Conservation (phyloP, 1,139 yeast genomes). For the Pichia sp. region DNA sequence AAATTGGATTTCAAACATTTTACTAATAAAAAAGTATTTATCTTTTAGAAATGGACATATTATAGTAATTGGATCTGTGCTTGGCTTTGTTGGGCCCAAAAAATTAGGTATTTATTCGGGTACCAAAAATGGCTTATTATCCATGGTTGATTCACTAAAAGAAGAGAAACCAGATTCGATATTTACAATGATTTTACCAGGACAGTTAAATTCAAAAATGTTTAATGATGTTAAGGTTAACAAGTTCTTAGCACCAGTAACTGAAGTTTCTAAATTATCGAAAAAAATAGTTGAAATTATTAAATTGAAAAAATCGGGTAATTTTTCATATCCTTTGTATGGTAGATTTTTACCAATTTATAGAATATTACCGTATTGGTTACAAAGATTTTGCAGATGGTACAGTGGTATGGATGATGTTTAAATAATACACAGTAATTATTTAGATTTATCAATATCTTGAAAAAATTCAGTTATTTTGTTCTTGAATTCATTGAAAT, state of each 20-base stretch:
- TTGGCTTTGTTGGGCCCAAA: constrained; percentile 68
- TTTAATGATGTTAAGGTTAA: constrained; percentile 56
- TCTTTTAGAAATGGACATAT: constrained; percentile 32
- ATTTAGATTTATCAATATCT: constrained; percentile 13
- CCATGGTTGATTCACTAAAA: constrained; percentile 52
- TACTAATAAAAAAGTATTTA: constrained; percentile 39
- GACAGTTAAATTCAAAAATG: constrained; percentile 60
- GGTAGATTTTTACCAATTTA: constrained; percentile 51
- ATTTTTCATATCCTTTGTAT: constrained; percentile 52
- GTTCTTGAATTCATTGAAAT: constrained; percentile 35
- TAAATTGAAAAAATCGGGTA: constrained; percentile 46
- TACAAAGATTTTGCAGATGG: constrained; percentile 43
- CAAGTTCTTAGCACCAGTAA: constrained; percentile 61
- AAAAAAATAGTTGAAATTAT: constrained; percentile 36
- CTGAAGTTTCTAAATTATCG: constrained; percentile 41
- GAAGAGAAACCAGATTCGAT: constrained; percentile 38
- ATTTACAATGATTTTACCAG: constrained; percentile 52
- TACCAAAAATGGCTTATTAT: constrained; percentile 56
- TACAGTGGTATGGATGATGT: constrained; percentile 47
- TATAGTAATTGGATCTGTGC: constrained; percentile 60
- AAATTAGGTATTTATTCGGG: constrained; percentile 60
- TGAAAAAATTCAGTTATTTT: constrained; percentile 25
- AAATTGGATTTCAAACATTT: constrained; percentile 52
- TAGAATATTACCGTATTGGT: constrained; percentile 44
- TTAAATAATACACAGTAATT: not conserved